These are phyloP conservation scores for Papiliotrema flavescens DNA, from an alignment of 1,284 basidiomycete species.

Conservation along the genomic window DNA sequence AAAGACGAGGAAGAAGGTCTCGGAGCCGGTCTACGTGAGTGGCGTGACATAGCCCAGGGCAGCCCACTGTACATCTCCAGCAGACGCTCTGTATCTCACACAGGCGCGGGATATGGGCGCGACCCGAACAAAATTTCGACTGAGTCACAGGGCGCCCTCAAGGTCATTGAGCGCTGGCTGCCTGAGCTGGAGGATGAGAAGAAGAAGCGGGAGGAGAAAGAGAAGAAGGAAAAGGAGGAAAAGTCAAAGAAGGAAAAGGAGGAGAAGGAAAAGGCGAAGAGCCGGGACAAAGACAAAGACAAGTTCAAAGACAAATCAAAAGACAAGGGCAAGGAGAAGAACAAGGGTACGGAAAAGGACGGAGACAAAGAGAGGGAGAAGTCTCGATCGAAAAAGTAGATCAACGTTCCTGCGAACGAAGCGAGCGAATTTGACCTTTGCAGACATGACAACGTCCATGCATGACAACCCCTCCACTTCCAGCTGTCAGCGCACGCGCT, in stretches of 20 bases:
- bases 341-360: background rate
- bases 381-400: constrained; percentile 5
- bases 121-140: no score
- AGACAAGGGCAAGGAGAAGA: background rate
- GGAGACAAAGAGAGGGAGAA: constrained; percentile 7
- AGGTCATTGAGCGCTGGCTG: background rate
- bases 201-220: constrained; percentile 4
- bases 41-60: no score
- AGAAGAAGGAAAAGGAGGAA: constrained; percentile 2
- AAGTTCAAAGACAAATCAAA: background rate
- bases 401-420: background rate
- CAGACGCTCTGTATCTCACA: no score
- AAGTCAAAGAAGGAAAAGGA: background rate
- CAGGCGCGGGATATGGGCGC: no score
- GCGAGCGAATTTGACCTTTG: no score
- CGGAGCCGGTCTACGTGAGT: no score
- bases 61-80: no score
- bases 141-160: background rate
- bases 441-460: no score
- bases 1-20: no score
- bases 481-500: no score
- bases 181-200: constrained; percentile 1
- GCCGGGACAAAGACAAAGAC: background rate
- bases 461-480: no score
- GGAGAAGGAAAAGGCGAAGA: constrained; percentile 1